A percentile compares a stretch with the other conserved stretches of the same genome.
Conservation (phyloP, 2,329 filamentous ascomycete species). For the Claviceps humidiphila region DNA sequence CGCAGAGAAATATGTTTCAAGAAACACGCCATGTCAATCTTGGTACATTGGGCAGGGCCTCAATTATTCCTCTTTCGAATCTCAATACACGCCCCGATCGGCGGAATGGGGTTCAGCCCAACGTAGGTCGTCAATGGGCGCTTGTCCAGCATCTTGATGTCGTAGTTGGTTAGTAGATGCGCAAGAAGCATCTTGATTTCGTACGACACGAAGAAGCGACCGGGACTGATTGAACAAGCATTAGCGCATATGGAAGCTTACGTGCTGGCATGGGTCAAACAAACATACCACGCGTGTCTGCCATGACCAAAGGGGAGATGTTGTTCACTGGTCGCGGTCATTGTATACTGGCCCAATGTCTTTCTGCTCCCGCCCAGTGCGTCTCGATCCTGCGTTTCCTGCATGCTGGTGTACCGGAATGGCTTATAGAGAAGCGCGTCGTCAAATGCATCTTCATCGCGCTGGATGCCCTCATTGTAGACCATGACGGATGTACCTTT, state of each 20-base stretch:
- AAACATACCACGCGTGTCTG: constrained; percentile 31
- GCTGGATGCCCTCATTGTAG: constrained; percentile 30
- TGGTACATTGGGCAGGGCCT: too few species aligned
- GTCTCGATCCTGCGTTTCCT: constrained; percentile 24
- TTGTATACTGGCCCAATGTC: constrained; percentile 20
- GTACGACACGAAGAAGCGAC: constrained; percentile 42
- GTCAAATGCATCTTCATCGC: constrained; percentile 30
- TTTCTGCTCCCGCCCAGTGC: constrained; percentile 15
- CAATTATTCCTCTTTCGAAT: too few species aligned
- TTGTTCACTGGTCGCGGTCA: constrained; percentile 38
- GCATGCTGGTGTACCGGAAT: constrained; percentile 31
- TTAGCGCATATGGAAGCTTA: not conserved
- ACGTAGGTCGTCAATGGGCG: too few species aligned
- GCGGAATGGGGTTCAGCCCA: too few species aligned
- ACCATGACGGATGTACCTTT: constrained; percentile 29
- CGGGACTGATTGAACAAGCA: constrained; percentile 22
- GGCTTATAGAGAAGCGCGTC: constrained; percentile 32
- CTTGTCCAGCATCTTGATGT: too few species aligned
- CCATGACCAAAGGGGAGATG: constrained; percentile 45
- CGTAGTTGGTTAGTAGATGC: constrained; percentile 38
- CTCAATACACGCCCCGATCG: too few species aligned
- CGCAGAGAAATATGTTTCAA: too few species aligned
- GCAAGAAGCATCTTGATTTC: constrained; percentile 42
- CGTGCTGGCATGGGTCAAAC: not conserved
- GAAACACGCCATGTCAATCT: too few species aligned